Evolutionary conservation across 257 asterid genomes (phyloP).

Genomic region (Salvia hispanica): DNA sequence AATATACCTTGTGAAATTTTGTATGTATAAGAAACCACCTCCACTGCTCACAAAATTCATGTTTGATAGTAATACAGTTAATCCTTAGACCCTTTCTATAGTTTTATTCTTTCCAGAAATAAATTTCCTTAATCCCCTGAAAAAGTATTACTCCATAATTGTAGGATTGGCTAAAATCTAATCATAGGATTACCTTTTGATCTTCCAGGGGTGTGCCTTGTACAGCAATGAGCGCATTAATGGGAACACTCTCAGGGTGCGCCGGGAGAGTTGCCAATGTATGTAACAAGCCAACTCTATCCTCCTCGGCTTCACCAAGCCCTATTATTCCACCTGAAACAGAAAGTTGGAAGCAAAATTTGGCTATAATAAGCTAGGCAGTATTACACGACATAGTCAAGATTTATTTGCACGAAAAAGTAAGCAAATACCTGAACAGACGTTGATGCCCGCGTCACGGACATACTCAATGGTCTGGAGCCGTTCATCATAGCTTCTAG

Average conservation of each 20-base stretch:
- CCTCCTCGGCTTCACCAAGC: constrained; percentile 78
- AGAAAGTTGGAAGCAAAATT: constrained; percentile 29
- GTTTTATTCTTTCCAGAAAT: not conserved
- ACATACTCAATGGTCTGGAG: constrained; percentile 64
- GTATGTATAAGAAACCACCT: no score
- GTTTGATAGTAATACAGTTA: not conserved
- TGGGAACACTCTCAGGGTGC: constrained; percentile 99
- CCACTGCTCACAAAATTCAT: no score
- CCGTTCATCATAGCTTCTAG: constrained; percentile 89
- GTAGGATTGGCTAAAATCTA: constrained; percentile 1
- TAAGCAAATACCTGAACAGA: constrained; percentile 45
- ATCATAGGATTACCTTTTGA: constrained; percentile 61
- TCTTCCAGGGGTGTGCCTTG: constrained; percentile 60
- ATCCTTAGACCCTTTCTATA: not conserved
- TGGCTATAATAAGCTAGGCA: not conserved
- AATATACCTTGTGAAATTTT: no score
- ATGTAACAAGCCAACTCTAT: constrained; percentile 50
- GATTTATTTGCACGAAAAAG: constrained; percentile 38
- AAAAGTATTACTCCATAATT: not conserved
- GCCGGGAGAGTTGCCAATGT: constrained; percentile 78
- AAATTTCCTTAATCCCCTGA: not conserved
- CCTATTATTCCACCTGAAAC: constrained; percentile 93
- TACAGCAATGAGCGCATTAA: constrained; percentile 43
- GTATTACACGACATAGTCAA: not conserved
- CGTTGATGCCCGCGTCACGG: constrained; percentile 56